phyloP scores from a whole-genome alignment of 1,139 yeast species.

The Protomyces inouyei region DNA sequence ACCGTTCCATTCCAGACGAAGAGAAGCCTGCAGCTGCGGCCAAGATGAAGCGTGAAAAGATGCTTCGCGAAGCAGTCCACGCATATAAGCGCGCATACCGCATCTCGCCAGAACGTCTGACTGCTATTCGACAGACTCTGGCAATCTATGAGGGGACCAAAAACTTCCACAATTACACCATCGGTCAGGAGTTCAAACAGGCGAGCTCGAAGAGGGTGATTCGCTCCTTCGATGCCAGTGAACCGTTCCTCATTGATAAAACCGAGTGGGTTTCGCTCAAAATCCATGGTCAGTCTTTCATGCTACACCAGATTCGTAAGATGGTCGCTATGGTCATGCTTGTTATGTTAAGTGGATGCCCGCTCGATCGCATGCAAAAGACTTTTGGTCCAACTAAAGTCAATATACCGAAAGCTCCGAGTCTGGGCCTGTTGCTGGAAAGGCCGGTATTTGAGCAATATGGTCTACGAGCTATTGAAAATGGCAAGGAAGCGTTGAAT shows the following conservation, averaged over 20 bases:
- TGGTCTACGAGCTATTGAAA: constrained; percentile 43
- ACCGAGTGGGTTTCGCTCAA: constrained; percentile 96
- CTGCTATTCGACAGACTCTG: constrained; percentile 62
- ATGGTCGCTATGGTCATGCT: constrained; percentile 96
- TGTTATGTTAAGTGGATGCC: constrained; percentile 79
- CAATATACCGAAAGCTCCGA: constrained; percentile 96
- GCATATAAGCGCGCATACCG: constrained; percentile 60
- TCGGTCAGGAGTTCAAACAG: constrained; percentile 82
- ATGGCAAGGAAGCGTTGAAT: constrained; percentile 36
- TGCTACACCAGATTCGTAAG: constrained; percentile 96
- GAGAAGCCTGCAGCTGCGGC: constrained; percentile 22
- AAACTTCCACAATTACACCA: constrained; percentile 90
- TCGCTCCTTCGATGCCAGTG: constrained; percentile 74
- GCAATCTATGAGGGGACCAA: constrained; percentile 76
- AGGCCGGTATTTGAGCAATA: constrained; percentile 87
- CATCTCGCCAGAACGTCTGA: constrained; percentile 57
- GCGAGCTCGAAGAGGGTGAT: constrained; percentile 79
- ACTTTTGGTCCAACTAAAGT: constrained; percentile 70
- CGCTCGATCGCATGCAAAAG: constrained; percentile 66
- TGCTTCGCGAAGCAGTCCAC: constrained; percentile 35
- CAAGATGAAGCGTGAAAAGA: constrained; percentile 37
- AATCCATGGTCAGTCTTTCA: constrained; percentile 96
- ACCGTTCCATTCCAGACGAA: constrained; percentile 2
- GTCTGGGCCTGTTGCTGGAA: constrained; percentile 83
- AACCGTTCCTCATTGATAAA: constrained; percentile 85